phyloP scores from a whole-genome alignment of 164 flowering plant genomes.

The Vitis rupestris region DNA sequence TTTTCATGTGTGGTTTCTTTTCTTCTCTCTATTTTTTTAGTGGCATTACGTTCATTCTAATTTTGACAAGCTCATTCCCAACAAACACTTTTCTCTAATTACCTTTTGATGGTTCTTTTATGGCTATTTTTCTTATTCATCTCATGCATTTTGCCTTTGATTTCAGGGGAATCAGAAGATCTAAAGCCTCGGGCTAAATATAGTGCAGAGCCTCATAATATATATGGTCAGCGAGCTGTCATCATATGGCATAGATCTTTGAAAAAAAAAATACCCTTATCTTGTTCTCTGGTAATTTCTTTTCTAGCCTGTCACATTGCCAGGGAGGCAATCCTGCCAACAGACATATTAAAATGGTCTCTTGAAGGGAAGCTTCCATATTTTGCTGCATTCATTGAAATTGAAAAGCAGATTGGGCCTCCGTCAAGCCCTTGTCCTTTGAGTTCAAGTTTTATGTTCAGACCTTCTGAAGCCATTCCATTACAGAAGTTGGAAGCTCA shows the following conservation, averaged over 20 bases:
- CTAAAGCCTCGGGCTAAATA: slow-evolving; percentile 15
- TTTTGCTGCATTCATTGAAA: slow-evolving; percentile 60
- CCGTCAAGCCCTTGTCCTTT: slow-evolving; percentile 56
- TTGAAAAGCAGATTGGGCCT: slow-evolving; percentile 49
- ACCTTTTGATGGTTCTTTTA: too few species aligned
- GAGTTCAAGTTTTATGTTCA: slow-evolving; percentile 63
- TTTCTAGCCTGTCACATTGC: slow-evolving; percentile 81
- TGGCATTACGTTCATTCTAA: too few species aligned
- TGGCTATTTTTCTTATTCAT: neutral
- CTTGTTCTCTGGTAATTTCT: slow-evolving; percentile 58
- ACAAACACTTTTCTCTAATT: neutral
- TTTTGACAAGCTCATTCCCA: neutral
- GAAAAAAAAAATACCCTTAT: slow-evolving; percentile 53
- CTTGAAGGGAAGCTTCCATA: slow-evolving; percentile 90
- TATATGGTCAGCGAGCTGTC: slow-evolving; percentile 52
- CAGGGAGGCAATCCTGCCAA: slow-evolving; percentile 72
- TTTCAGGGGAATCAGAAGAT: slow-evolving; percentile 38
- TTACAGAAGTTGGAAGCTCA: slow-evolving; percentile 54
- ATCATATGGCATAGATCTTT: slow-evolving; percentile 62
- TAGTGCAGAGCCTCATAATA: slow-evolving; percentile 53
- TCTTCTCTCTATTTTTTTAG: too few species aligned
- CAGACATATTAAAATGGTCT: slow-evolving; percentile 75
- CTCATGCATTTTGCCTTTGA: neutral
- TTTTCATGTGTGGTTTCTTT: too few species aligned
- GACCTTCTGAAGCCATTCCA: slow-evolving; percentile 50